Evolutionary conservation across 805 yeast species (phyloP), one percentile per base, ranked within the genome.

Genomic region (Debaryomyces tyrocola): DNA sequence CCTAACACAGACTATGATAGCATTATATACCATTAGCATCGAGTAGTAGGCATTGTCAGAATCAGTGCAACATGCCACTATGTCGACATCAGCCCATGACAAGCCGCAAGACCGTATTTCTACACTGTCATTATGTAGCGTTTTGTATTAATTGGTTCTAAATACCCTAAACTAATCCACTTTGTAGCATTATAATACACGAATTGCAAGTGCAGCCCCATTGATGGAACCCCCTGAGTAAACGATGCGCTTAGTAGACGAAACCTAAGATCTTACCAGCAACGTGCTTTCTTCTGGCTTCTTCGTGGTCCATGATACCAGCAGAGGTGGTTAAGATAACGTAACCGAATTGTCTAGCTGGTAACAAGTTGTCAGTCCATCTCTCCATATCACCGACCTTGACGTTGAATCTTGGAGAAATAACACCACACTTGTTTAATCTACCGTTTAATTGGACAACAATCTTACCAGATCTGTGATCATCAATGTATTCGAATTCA

Each of bases 231-330:
- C 27, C 27, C 3, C 5, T 24, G 27, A 24, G 27, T 24, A n/a
- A 20, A 35, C 15, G 36, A 35, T 35, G 40, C 40, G 47, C 60
- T 69, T 87, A 91, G 87, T 91, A 91, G 60, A 91, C 97, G 83
- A 89, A 91, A 74, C 97, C 98, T 73, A 91, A 87, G 78, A 91
- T 87, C 85, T 91, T 91, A 78, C 98, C 98, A 64, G 97, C 90
- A 66, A 91, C 97, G 82, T 91, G 97, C 88, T 91, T 92, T 85
- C 97, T 87, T 86, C 96, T 89, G 70, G 98, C 98, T 83, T 91
- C 97, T 84, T 92, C 97, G 83, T 91, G 98, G 85, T 92, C 97
- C 96, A 91, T 90, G 69, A 91, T 91, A 82, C 98, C 98, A 67
- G 97, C 97, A 67, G 97, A 92, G 66, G 98, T 91, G 79, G 98